A percentile compares a stretch with the other conserved stretches of the same genome.
Conservation (phyloP, 148 eudicot species). For the Rhododendron ferrugineum region DNA sequence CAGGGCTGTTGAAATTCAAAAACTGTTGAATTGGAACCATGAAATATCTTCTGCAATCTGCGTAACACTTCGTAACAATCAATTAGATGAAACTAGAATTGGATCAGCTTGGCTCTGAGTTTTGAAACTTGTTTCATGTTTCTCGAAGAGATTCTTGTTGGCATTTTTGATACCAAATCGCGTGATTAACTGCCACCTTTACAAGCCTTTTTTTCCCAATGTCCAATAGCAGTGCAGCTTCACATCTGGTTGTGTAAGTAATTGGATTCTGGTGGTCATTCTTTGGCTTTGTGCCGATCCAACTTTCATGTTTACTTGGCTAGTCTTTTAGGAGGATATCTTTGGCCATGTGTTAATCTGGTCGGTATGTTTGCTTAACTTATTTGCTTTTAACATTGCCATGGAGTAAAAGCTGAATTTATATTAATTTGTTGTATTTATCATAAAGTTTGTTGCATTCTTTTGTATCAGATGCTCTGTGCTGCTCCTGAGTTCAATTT, state of each 20-base stretch:
- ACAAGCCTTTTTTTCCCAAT: background rate
- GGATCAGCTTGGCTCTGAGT: background rate
- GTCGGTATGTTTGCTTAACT: background rate
- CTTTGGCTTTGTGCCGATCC: background rate
- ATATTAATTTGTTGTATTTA: background rate
- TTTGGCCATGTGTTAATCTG: background rate
- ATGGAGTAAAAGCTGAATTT: background rate
- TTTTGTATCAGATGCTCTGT: background rate
- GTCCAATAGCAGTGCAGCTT: background rate
- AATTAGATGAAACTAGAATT: background rate
- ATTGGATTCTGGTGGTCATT: background rate
- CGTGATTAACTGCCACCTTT: background rate
- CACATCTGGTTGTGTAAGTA: background rate
- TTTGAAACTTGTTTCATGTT: background rate
- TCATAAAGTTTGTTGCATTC: background rate
- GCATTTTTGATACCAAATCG: background rate
- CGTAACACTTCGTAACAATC: background rate
- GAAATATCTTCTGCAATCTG: background rate
- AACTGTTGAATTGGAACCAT: background rate
- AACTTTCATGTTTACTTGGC: background rate
- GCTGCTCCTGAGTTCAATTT: background rate
- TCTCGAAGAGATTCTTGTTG: background rate
- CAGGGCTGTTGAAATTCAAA: background rate
- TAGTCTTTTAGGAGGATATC: background rate
- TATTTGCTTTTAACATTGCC: background rate